These are phyloP conservation scores for Phoma sp. DNA, from an alignment of 2,329 filamentous ascomycete genomes.

Conservation along the genomic window DNA sequence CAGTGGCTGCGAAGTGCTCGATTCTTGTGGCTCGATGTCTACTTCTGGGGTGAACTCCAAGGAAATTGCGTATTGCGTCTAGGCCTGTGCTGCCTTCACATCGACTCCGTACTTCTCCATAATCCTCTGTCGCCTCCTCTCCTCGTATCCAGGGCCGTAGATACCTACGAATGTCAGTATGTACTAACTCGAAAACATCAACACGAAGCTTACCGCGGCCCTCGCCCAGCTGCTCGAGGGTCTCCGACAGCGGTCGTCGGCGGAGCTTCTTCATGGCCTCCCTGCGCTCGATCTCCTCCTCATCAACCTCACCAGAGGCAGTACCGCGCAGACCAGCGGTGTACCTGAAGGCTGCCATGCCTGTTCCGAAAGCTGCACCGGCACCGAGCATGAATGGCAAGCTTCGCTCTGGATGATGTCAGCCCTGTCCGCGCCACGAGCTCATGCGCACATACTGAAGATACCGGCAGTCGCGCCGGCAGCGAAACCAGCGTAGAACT, in stretches of 20 bases:
- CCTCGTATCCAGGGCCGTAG: slow-evolving; percentile 79
- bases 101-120: slow-evolving; percentile 89
- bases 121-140: slow-evolving; percentile 80
- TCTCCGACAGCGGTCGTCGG: slow-evolving; percentile 78
- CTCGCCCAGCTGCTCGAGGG: slow-evolving; percentile 80
- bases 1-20: slow-evolving; percentile 19
- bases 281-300: slow-evolving; percentile 77
- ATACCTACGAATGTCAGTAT: slow-evolving; percentile 64
- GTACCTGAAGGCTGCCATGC: slow-evolving; percentile 70
- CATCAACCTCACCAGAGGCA: slow-evolving; percentile 61
- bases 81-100: slow-evolving; percentile 54
- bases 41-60: slow-evolving; percentile 26
- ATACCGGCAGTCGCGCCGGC: slow-evolving; percentile 76
- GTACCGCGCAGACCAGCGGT: slow-evolving; percentile 67
- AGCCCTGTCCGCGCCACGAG: slow-evolving; percentile 20
- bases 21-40: slow-evolving; percentile 20
- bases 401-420: slow-evolving; percentile 60
- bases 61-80: slow-evolving; percentile 24
- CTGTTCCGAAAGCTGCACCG: slow-evolving; percentile 62
- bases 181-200: too few species aligned
- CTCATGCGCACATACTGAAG: slow-evolving; percentile 63
- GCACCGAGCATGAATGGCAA: slow-evolving; percentile 74
- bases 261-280: slow-evolving; percentile 75
- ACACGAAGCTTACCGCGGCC: slow-evolving; percentile 70
- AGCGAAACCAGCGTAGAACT: slow-evolving; percentile 76